Conservation (phyloP, 176 grass and related monocot species). For the Oryza brachyantha region DNA sequence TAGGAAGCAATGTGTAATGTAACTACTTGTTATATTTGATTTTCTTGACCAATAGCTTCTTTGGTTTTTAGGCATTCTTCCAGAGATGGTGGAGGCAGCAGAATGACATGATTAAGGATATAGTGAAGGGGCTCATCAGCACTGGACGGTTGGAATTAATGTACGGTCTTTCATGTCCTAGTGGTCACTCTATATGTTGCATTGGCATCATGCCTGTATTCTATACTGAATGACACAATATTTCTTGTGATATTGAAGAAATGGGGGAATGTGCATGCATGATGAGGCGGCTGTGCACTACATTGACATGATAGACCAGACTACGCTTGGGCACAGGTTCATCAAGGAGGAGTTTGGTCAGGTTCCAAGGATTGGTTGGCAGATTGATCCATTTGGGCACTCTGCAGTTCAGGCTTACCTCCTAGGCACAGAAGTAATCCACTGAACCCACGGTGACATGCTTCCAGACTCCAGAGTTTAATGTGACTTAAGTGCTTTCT, state of each 20-base stretch:
- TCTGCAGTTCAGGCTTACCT: constrained; percentile 91
- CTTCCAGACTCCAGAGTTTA: constrained; percentile 19
- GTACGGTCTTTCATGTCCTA: constrained; percentile 24
- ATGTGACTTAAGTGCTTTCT: not conserved
- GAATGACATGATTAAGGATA: constrained; percentile 65
- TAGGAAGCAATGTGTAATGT: not conserved
- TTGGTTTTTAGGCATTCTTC: constrained; percentile 68
- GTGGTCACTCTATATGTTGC: not conserved
- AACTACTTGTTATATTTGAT: not conserved
- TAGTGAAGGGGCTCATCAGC: constrained; percentile 63
- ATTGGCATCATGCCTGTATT: not conserved
- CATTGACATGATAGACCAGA: constrained; percentile 97
- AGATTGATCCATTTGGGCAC: constrained; percentile 95
- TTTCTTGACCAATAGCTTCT: not conserved
- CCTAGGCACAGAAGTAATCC: constrained; percentile 68
- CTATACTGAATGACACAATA: not conserved
- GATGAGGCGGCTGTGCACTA: constrained; percentile 87
- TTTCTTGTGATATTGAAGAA: constrained; percentile 48
- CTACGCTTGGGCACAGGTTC: constrained; percentile 78
- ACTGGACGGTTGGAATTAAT: constrained; percentile 86
- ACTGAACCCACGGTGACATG: not conserved
- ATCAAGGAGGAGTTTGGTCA: constrained; percentile 78
- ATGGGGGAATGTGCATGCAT: constrained; percentile 96
- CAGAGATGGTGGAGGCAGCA: constrained; percentile 95
- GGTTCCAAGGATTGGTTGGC: constrained; percentile 87